phyloP scores from a whole-genome alignment of 2,329 filamentous ascomycete genomes.

The Colletotrichum lupini region DNA sequence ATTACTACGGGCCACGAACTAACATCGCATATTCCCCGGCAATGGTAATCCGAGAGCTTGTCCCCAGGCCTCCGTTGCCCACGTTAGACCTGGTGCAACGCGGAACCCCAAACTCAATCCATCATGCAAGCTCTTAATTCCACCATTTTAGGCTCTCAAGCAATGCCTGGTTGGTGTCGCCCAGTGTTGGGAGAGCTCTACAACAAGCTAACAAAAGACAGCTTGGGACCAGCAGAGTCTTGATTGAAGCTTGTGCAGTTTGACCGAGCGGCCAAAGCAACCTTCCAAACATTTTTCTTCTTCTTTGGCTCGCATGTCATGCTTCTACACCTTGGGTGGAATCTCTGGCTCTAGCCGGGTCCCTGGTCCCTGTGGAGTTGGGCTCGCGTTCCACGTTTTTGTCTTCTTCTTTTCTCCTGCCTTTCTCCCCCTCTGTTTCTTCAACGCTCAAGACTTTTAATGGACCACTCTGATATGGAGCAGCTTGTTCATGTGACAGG shows the following conservation, averaged over 20 bases:
- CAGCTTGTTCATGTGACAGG: conserved; percentile 7
- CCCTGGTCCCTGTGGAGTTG: conserved; percentile 2
- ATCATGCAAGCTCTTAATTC: background rate
- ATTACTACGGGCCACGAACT: background rate
- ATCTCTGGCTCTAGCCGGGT: conserved; percentile 25
- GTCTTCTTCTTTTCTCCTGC: background rate
- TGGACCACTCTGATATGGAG: background rate
- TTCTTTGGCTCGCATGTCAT: background rate
- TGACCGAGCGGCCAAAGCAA: conserved; percentile 16
- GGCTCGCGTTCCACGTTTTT: conserved; percentile 22
- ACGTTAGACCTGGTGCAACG: conserved; percentile 1
- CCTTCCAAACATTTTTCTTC: background rate
- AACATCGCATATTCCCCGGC: background rate
- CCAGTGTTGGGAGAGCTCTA: background rate
- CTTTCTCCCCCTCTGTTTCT: background rate
- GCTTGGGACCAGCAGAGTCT: background rate
- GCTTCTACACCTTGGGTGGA: conserved; percentile 13
- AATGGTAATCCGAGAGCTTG: conserved; percentile 11
- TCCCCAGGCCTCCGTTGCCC: background rate
- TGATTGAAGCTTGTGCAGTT: conserved; percentile 7
- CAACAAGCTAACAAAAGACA: background rate
- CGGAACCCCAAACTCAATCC: conserved; percentile 12
- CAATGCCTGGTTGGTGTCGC: background rate
- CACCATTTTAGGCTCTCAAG: background rate
- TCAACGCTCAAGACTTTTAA: background rate